Conservation (phyloP, 2,329 filamentous ascomycete genomes). For the Colletotrichum paranaense region DNA sequence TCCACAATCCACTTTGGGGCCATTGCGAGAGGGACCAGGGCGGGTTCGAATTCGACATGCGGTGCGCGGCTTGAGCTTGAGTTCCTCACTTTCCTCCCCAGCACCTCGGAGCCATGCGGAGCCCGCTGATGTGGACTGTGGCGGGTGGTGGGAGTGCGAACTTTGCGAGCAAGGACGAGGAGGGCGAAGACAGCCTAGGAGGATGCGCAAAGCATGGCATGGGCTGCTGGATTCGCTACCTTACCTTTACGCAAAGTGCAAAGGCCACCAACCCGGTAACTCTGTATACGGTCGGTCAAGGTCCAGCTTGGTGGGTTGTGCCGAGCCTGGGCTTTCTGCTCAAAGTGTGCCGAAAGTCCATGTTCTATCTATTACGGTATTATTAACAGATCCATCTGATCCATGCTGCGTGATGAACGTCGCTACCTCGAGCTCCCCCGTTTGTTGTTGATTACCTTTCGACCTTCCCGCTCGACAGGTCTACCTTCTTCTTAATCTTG, state of each 20-base stretch:
- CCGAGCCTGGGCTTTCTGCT: conserved; percentile 22
- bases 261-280: conserved; percentile 6
- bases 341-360: conserved; percentile 16
- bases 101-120: conserved; percentile 17
- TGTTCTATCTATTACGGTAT: conserved; percentile 21
- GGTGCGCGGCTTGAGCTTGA: background rate
- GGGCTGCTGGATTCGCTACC: conserved; percentile 1
- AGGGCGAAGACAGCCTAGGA: background rate
- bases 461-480: background rate
- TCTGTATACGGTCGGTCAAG: conserved; percentile 17
- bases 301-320: conserved; percentile 31
- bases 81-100: background rate
- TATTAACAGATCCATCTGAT: conserved; percentile 27
- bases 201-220: background rate
- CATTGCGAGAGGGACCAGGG: background rate
- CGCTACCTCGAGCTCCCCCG: background rate
- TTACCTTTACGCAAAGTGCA: conserved; percentile 5
- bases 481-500: background rate
- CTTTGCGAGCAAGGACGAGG: background rate
- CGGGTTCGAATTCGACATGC: background rate
- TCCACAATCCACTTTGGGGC: background rate
- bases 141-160: conserved; percentile 5
- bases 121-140: conserved; percentile 24
- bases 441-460: background rate
- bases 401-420: conserved; percentile 4